These are phyloP conservation scores for Cantharellus cinnabarinus DNA, from an alignment of 768 basidiomycete genomes.

Conservation along the genomic window DNA sequence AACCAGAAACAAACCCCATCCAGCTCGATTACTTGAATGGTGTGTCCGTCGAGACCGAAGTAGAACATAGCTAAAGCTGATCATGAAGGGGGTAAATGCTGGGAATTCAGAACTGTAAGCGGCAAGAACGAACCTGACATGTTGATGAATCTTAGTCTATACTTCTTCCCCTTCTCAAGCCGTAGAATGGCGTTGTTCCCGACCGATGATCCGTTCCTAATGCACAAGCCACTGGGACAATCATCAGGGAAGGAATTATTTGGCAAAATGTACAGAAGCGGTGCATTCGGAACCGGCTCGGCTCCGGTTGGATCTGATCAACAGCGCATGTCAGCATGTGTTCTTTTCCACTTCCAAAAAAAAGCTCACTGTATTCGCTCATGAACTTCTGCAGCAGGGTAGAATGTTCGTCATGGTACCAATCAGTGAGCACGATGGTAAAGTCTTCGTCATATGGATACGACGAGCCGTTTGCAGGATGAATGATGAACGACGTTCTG, in stretches of 20 bases:
- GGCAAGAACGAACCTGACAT: slow-evolving; percentile 27
- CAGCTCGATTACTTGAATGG: slow-evolving; percentile 68
- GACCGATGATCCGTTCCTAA: slow-evolving; percentile 33
- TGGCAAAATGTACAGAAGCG: not conserved
- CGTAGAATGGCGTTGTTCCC: slow-evolving; percentile 72
- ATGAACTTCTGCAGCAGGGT: slow-evolving; percentile 46
- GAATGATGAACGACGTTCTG: slow-evolving; percentile 67
- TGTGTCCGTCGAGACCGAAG: slow-evolving; percentile 80
- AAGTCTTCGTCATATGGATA: slow-evolving; percentile 75
- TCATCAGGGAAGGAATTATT: slow-evolving; percentile 22
- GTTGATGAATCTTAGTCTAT: slow-evolving; percentile 76
- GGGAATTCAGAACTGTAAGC: not conserved
- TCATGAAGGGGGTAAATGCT: not conserved
- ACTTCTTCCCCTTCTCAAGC: slow-evolving; percentile 75
- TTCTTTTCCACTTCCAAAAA: no score
- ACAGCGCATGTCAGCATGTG: not conserved
- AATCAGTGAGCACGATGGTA: slow-evolving; percentile 70
- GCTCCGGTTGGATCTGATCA: slow-evolving; percentile 52
- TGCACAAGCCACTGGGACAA: slow-evolving; percentile 47
- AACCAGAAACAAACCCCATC: slow-evolving; percentile 40
- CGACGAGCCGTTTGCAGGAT: slow-evolving; percentile 26
- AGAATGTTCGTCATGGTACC: slow-evolving; percentile 70
- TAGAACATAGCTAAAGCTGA: slow-evolving; percentile 42
- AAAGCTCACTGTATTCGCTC: slow-evolving; percentile 21
- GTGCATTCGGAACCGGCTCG: slow-evolving; percentile 66